Evolutionary conservation across 2,329 filamentous ascomycete genomes (phyloP), one percentile per base, ranked within the genome.

Genomic region (Trichoderma gracile): DNA sequence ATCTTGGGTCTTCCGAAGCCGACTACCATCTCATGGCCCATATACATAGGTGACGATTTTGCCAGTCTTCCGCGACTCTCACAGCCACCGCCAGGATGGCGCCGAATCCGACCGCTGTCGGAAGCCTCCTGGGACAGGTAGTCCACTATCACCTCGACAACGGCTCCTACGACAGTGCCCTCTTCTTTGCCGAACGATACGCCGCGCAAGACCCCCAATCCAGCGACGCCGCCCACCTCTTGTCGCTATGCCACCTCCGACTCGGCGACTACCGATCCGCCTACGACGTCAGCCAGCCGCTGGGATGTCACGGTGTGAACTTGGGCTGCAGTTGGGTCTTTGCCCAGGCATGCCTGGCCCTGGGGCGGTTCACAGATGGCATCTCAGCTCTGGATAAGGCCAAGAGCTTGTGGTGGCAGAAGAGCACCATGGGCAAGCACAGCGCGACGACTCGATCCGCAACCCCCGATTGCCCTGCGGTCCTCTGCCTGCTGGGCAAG

Each of bases 111-210:
- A 77, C 79, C 57, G 79, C 80, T 68, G 78, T 84, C 49, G 80
- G 80, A 56, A 78, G 79, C 71, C 78, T 86, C 67, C 72, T 89
- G 65, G 82, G 83, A 72, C 86, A 89, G 75, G 78, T 84, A 65
- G 80, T 89, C 64, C 79, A 88, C 72, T 88, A 89, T 73, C 86
- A 89, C 71, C 87, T 99, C 76, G 95, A 99, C 81, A 96, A 97
- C 75, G 89, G 93, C 73, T 87, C 93, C 43, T 84, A 90, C 73
- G 88, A 93, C 63, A 98, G 96, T 74, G 95, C 95, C 64, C 87
- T 97, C 47, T 99, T 99, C 79, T 92, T 97, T 67, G 91, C 95
- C 66, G 92, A 94, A 73, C 88, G 95, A 68, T 85, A 97, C 21
- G 84, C 88, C 67, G 93, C 92, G 57, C 91, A 94, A 71, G 94